Base-by-base conservation (phyloP, 257 asterid species). In the Solanum tarapatanum region DNA sequence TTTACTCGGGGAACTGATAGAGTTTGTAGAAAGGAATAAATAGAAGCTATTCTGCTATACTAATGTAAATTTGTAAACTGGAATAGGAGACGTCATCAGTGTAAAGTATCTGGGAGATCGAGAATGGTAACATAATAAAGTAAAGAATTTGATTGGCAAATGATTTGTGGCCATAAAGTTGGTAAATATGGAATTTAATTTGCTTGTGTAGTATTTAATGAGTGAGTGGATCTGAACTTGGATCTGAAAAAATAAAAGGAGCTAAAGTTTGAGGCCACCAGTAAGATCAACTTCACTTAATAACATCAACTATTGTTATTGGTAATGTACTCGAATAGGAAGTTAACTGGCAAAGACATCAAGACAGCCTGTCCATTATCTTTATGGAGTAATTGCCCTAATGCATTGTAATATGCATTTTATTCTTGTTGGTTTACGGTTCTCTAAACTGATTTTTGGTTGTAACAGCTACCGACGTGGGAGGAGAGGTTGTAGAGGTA, bases 401-500 rank as follows among this genome's bases (percentile, higher is more conserved):
- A 77, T 24, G 13, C 21, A 7, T 41, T 41, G 84, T 45, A 24
- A 4, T 39, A 77, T 41, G n/a, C 64, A 41, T 41, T 77, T 41
- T 77, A 14, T 77, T 37, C n/a, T 13, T 77, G 64, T 77, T 45
- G 21, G 55, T 41, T 77, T 41, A 24, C 24, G 1, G 36, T 68
- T 37, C 87, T 84, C 77, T 84, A 7, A 62, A 13, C n/a, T 7
- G 1, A 60, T 87, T 74, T 74, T 58, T 73, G 28, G 73, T 73
- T 88, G 91, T 85, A 55, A 66, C 90, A 95, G 94, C 90, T 58
- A 85, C 90, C 64, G 97, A 93, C 88, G 93, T 94, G 72, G 94
- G 94, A 23, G 98, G 97, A 87, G 95, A 93, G 88, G 92, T 94
- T 11, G 89, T 92, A n/a, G 94, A 92, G 88, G 87, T 90, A 23